These are phyloP conservation scores for Oehlia diaphana DNA, from an alignment of 192 early-diverging fungal species.

Conservation along the genomic window DNA sequence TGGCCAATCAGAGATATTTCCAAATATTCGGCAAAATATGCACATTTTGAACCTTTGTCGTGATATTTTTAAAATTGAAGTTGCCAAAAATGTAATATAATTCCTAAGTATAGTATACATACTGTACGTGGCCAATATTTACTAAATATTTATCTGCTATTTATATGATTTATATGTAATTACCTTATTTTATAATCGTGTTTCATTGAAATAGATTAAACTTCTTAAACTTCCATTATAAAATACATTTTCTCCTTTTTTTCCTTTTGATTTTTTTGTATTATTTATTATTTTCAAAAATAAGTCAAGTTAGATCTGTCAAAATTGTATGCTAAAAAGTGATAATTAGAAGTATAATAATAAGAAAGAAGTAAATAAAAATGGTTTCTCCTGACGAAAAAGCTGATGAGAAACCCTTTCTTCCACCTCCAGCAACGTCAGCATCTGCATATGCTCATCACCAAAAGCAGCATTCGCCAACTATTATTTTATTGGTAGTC, in stretches of 20 bases:
- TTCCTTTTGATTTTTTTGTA: background rate
- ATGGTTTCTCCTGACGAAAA: slow-evolving; percentile 35
- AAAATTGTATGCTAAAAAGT: background rate
- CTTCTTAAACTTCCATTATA: background rate
- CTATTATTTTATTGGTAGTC: slow-evolving; percentile 51
- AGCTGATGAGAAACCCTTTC: slow-evolving; percentile 40
- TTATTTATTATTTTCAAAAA: background rate
- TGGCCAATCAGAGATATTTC: too few species aligned
- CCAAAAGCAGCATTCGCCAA: slow-evolving; percentile 37
- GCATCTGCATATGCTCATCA: slow-evolving; percentile 19
- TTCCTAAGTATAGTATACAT: background rate
- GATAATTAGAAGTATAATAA: background rate
- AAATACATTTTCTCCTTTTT: background rate
- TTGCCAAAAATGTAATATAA: background rate
- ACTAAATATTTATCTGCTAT: background rate
- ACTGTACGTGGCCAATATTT: too few species aligned
- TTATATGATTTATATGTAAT: background rate
- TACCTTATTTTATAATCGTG: background rate
- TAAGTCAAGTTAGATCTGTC: background rate
- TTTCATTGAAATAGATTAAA: background rate
- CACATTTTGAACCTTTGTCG: too few species aligned
- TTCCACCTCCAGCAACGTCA: slow-evolving; percentile 39
- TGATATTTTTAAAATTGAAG: background rate
- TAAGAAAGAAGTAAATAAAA: background rate
- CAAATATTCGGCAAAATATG: too few species aligned